Evolutionary conservation across 225 moss, liverwort and hornwort species (phyloP).

Genomic region (Pseudisothecium myosuroides): DNA sequence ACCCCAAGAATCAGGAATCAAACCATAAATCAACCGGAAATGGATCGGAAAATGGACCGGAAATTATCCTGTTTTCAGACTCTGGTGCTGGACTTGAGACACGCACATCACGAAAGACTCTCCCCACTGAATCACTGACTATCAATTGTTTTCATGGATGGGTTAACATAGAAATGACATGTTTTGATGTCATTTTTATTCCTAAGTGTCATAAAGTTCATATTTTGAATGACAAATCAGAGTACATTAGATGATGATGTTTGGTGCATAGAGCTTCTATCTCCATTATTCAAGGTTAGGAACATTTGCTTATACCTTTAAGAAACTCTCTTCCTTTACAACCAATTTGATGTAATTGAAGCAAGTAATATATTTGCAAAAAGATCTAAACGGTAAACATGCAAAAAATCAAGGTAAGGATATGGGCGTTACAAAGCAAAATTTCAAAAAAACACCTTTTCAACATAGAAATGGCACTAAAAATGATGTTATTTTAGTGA

Average conservation of each 20-base stretch:
- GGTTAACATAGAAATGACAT: background rate
- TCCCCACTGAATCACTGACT: background rate
- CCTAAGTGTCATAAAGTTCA: background rate
- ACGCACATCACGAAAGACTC: background rate
- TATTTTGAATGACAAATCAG: background rate
- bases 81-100: background rate
- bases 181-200: background rate
- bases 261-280: fast-evolving
- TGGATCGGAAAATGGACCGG: too few relatives aligned
- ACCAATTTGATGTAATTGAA: background rate
- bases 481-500: background rate
- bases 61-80: too few relatives aligned
- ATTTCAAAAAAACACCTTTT: background rate
- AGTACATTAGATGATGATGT: background rate
- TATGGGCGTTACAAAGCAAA: background rate
- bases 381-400: background rate
- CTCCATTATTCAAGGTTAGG: too few relatives aligned
- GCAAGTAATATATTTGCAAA: background rate
- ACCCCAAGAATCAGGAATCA: background rate
- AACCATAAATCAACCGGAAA: background rate
- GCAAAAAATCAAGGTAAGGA: background rate
- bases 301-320: background rate
- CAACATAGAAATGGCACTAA: background rate
- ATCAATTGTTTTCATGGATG: background rate
- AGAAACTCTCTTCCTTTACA: background rate